Evolutionary conservation across 768 basidiomycete species (phyloP).

Genomic region (Auriscalpium vulgare): DNA sequence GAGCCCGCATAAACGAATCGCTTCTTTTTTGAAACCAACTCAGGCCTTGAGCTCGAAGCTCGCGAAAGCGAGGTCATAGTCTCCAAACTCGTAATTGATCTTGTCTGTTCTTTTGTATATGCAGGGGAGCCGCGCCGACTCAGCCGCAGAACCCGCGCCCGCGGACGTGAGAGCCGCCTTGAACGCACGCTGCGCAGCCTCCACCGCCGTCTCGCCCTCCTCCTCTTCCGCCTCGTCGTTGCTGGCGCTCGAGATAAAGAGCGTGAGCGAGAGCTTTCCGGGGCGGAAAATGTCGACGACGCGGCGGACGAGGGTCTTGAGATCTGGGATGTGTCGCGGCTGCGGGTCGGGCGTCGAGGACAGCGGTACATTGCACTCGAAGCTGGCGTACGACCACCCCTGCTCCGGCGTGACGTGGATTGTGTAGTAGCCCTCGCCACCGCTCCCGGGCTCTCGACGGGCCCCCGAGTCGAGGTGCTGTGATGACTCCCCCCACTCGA

Average conservation of each 20-base stretch:
- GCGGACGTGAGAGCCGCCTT: slow-evolving; percentile 45
- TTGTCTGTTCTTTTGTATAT: slow-evolving; percentile 84
- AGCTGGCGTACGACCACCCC: slow-evolving; percentile 97
- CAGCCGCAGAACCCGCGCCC: slow-evolving; percentile 4
- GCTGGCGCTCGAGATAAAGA: slow-evolving; percentile 76
- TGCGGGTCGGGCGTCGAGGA: slow-evolving; percentile 28
- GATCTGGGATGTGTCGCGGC: slow-evolving; percentile 51
- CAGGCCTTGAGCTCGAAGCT: slow-evolving; percentile 57
- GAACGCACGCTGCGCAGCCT: slow-evolving; percentile 70
- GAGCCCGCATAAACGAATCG: no score
- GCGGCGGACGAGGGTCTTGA: slow-evolving; percentile 74
- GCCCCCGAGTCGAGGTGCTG: slow-evolving; percentile 17
- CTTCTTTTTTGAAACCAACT: background rate
- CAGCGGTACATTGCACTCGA: slow-evolving; percentile 95
- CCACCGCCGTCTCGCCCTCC: slow-evolving; percentile 48
- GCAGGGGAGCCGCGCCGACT: slow-evolving; percentile 11
- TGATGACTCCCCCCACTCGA: slow-evolving; percentile 46
- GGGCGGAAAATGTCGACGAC: slow-evolving; percentile 94
- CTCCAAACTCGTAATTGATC: slow-evolving; percentile 97
- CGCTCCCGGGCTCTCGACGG: slow-evolving; percentile 14
- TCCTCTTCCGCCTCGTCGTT: slow-evolving; percentile 35
- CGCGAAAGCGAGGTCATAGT: slow-evolving; percentile 85
- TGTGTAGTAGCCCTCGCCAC: slow-evolving; percentile 89
- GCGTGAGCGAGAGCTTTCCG: slow-evolving; percentile 71
- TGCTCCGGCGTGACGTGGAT: slow-evolving; percentile 98